Evolutionary conservation across 306 rosid species (phyloP), one percentile per base, ranked within the genome.

Genomic region (Hippophae rhamnoides): DNA sequence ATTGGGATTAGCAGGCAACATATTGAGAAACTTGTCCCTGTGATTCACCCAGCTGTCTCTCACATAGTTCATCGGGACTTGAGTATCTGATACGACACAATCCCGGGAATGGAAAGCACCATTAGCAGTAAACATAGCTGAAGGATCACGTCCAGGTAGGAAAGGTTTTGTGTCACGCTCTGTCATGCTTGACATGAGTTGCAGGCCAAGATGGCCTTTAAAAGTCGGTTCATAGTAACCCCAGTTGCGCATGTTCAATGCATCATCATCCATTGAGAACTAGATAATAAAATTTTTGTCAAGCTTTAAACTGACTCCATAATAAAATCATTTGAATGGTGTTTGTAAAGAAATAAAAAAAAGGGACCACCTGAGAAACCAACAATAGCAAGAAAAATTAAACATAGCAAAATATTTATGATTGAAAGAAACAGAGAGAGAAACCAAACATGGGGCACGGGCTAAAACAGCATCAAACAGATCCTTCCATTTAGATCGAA

Each of bases 221-320:
- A 83, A 83, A 27, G 95, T 73, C 47, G 96, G 83, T 66, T 90
- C 98, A 76, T 87, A 90, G 61, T 83, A 90, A 54, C 96, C 95
- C 98, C 98, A 90, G 69, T 87, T 87, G 66, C 92, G 82, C 87
- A 90, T 90, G 77, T 87, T 90, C 80, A 90, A 64, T 6, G 85
- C 82, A 78, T 90, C 96, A 68, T 86, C 96, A 61, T 90, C 98
- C 98, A 90, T 90, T 31, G 55, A 54, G 57, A 83, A 77, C 98
- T 87, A 79, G 41, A 66, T 63, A 43, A 51, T 61, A 57, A 60
- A 64, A 62, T 58, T 41, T 41, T 56, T 13, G 48, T 60, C 40
- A 52, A 8, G 70, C 64, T 81, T 61, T 31, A 31, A 31, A 31
- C 38, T 4, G 64, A 62, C 41, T 43, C 76, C 64, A 54, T 40